These are phyloP conservation scores for Leccinum angustisporum DNA, from an alignment of 1,284 basidiomycete species.

Conservation along the genomic window DNA sequence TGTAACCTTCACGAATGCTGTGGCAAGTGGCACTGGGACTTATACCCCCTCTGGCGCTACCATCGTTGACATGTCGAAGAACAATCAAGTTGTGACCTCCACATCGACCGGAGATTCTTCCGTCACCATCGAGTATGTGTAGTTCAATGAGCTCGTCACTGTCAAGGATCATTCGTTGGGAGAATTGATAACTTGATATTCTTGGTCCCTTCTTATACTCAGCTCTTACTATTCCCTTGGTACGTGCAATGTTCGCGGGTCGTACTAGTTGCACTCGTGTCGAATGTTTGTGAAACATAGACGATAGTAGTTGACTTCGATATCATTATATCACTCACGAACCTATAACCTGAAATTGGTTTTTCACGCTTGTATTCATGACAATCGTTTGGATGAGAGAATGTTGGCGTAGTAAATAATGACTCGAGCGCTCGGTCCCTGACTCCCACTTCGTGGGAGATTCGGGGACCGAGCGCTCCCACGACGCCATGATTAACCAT, in stretches of 20 bases:
- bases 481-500: no score
- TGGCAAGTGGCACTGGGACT: not conserved
- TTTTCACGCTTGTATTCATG: not conserved
- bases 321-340: not conserved
- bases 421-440: no score
- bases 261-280: not conserved
- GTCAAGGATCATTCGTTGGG: not conserved
- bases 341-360: not conserved
- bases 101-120: not conserved
- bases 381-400: not conserved
- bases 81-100: conserved; percentile 5
- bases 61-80: conserved; percentile 3
- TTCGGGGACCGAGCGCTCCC: no score
- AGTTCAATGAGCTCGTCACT: not conserved
- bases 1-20: not conserved
- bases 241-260: not conserved
- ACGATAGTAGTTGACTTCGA: not conserved
- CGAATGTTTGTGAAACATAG: not conserved
- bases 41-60: conserved; percentile 3
- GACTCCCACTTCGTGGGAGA: no score
- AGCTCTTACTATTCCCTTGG: not conserved
- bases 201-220: not conserved
- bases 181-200: not conserved
- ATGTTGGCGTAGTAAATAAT: no score
- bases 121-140: conserved; percentile 5